phyloP scores from a whole-genome alignment of 176 grass and related monocot genomes.

The Oryza australiensis region DNA sequence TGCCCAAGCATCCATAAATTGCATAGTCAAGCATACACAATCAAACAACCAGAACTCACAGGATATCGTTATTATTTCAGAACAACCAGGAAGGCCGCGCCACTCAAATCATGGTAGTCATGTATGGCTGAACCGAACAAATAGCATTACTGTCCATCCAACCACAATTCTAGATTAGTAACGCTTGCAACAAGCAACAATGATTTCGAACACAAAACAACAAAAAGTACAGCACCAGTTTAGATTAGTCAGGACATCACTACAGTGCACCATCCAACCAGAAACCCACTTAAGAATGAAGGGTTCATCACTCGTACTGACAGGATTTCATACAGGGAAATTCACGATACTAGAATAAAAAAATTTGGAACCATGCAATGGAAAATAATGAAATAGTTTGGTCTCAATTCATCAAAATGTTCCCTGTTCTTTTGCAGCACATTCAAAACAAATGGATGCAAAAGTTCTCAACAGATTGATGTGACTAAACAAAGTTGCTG shows the following conservation, averaged over 20 bases:
- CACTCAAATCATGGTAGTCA: constrained; percentile 15
- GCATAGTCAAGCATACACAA: constrained; percentile 27
- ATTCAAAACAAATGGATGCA: constrained; percentile 43
- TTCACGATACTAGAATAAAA: constrained; percentile 34
- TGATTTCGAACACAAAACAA: constrained; percentile 26
- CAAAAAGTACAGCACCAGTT: constrained; percentile 7
- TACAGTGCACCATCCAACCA: constrained; percentile 40
- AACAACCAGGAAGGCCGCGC: not conserved
- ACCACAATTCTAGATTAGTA: constrained; percentile 24
- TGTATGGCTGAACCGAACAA: constrained; percentile 29
- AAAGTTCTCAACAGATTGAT: constrained; percentile 25
- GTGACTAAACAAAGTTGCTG: constrained; percentile 44
- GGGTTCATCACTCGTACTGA: constrained; percentile 8
- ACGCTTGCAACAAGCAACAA: not conserved
- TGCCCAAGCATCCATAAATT: constrained; percentile 27
- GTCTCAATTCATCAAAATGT: constrained; percentile 44
- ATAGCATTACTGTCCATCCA: constrained; percentile 4
- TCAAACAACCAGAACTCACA: constrained; percentile 33
- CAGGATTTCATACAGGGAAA: constrained; percentile 39
- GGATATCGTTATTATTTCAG: constrained; percentile 23
- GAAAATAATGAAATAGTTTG: constrained; percentile 23
- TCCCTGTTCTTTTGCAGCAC: constrained; percentile 39
- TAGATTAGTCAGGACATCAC: not conserved
- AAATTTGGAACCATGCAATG: constrained; percentile 27
- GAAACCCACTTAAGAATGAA: not conserved